Evolutionary conservation across 2,329 filamentous ascomycete species (phyloP), one percentile per base, ranked within the genome.

Genomic region (Arthrobotrys conoides): DNA sequence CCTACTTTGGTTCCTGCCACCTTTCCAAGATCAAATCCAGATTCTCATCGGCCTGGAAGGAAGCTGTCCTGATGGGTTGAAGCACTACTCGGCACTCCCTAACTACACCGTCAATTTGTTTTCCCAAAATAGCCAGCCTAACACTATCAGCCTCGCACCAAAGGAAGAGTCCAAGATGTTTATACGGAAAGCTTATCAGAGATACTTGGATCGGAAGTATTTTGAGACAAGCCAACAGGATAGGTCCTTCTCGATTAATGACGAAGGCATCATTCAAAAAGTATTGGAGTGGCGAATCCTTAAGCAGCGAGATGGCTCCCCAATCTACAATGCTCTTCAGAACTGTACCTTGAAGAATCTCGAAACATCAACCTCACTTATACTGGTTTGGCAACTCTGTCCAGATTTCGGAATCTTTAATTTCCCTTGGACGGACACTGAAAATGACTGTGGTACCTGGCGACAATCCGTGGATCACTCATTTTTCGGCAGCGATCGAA

Each of bases 1-100:
- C n/a, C 3, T 76, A 1, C 5, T 66, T 6, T 76, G 72, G 72
- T 36, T 76, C 20, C 27, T 68, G 12, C 33, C 66, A 24, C 48
- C 36, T 27, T 61, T 44, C 12, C 18, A n/a, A 24, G 18, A 27
- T 10, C 16, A 27, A 5, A 61, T 20, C 14, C 36, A 27, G 3
- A 44, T 61, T 12, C 18, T 53, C 1, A 68, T 61, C 8, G 67
- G 73, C 5, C 24, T 77, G 1, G 46, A 67, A 18, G 12, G 55
- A 22, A 61, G 49, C 61, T 67, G 22, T 22, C 73, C 73, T 9
- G 51, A 77, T 22, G 38, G 44, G 33, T 18, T 5, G 6, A 77
- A 67, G 18, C 73, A 77, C 24, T 77, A 55, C 16, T 8, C 16
- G 2, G 14, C 16, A 16, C 41, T 66, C 12, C 53, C 41, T 1